Conservation (phyloP, 208 protist genomes). For the Herpetomonas samuelpessoai region DNA sequence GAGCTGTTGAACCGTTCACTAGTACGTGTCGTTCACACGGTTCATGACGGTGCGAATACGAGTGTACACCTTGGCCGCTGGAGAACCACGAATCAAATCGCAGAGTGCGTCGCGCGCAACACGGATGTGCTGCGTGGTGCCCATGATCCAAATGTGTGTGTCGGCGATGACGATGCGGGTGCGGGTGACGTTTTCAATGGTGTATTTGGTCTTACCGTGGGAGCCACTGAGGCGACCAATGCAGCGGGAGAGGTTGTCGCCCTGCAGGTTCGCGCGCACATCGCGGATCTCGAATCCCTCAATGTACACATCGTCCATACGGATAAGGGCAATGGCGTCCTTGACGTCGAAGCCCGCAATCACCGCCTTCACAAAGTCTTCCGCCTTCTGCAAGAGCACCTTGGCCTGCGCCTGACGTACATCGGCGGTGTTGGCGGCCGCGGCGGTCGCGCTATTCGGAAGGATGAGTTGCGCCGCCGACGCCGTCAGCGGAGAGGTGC, state of each 20-base stretch:
- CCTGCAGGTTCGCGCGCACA: conserved; percentile 90
- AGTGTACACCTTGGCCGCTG: conserved; percentile 97
- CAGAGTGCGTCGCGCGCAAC: conserved; percentile 97
- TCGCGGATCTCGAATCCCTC: conserved; percentile 99
- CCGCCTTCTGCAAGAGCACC: conserved; percentile 94
- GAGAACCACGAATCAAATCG: conserved; percentile 97
- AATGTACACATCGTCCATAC: conserved; percentile 99
- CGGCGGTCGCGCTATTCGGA: conserved; percentile 16
- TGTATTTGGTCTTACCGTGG: conserved; percentile 99
- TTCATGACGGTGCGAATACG: conserved; percentile 94
- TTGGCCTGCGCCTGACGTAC: conserved; percentile 21
- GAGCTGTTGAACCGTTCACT: conserved; percentile 1
- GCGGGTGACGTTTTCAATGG: conserved; percentile 99
- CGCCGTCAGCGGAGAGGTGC: conserved; percentile 81
- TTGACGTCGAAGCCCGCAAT: conserved; percentile 95
- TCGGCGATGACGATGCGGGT: conserved; percentile 99
- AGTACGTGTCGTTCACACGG: conserved; percentile 95
- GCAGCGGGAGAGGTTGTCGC: conserved; percentile 95
- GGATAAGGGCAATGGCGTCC: conserved; percentile 98
- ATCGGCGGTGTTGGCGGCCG: neutral
- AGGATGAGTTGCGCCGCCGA: conserved; percentile 41
- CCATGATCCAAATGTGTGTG: conserved; percentile 98
- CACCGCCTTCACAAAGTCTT: conserved; percentile 98
- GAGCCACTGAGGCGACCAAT: conserved; percentile 99
- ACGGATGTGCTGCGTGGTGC: conserved; percentile 98